These are phyloP conservation scores for Salvia rosmarinus DNA, from an alignment of 257 asterid species.

Conservation along the genomic window DNA sequence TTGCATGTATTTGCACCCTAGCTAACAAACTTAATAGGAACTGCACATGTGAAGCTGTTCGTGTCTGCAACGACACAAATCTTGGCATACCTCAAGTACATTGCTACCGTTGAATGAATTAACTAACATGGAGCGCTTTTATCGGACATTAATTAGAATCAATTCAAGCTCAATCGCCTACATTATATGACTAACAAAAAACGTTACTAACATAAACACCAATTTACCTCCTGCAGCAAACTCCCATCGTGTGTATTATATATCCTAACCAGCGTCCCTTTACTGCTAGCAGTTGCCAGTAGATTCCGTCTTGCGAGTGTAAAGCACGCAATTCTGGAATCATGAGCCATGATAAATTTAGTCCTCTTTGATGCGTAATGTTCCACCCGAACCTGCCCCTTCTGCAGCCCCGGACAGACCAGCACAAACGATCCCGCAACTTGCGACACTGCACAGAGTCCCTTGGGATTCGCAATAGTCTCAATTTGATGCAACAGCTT, in stretches of 20 bases:
- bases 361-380: slow-evolving; percentile 76
- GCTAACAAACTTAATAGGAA: background rate
- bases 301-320: slow-evolving; percentile 77
- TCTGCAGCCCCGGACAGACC: slow-evolving; percentile 84
- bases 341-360: slow-evolving; percentile 77
- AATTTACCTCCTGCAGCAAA: slow-evolving; percentile 79
- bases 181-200: background rate
- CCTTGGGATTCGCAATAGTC: slow-evolving; percentile 78
- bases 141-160: slow-evolving; percentile 15
- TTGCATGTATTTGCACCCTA: slow-evolving; percentile 17
- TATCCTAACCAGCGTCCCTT: slow-evolving; percentile 80
- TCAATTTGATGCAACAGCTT: slow-evolving; percentile 87
- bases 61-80: background rate
- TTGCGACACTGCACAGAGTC: slow-evolving; percentile 85
- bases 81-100: background rate
- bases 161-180: slow-evolving; percentile 11
- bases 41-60: background rate
- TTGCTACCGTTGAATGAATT: slow-evolving; percentile 14
- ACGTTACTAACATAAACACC: background rate
- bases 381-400: slow-evolving; percentile 91
- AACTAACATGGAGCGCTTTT: background rate
- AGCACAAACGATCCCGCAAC: slow-evolving; percentile 70
- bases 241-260: slow-evolving; percentile 82
- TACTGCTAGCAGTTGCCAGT: slow-evolving; percentile 86
- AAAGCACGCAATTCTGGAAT: slow-evolving; percentile 68